phyloP scores from a whole-genome alignment of 2,329 filamentous ascomycete species.

The Orbilia javanica region DNA sequence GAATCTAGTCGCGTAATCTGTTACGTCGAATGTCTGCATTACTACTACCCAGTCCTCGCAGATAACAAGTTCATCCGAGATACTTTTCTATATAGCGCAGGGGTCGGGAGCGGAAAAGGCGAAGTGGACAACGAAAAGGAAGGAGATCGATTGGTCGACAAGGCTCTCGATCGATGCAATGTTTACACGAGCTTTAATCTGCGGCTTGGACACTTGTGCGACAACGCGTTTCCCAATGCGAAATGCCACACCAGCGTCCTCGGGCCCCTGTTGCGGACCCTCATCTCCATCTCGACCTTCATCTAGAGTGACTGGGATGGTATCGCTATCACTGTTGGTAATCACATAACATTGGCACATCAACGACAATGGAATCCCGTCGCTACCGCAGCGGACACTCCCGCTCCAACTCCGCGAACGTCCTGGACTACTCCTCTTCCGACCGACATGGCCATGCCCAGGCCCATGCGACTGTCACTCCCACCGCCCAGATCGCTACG shows the following conservation, averaged over 20 bases:
- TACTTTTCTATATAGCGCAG: not conserved
- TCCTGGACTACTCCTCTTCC: conserved; percentile 52
- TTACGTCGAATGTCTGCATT: conserved; percentile 67
- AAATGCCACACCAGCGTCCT: conserved; percentile 18
- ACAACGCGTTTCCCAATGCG: conserved; percentile 42
- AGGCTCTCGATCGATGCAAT: not conserved
- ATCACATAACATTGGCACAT: not conserved
- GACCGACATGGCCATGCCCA: conserved; percentile 44
- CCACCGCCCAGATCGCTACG: conserved; percentile 71
- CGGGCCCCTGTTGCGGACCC: not conserved
- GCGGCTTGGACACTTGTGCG: conserved; percentile 5
- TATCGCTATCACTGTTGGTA: not conserved
- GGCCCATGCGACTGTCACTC: conserved; percentile 42
- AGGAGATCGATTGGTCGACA: not conserved
- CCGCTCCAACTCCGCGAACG: conserved; percentile 55
- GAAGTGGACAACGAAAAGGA: not conserved
- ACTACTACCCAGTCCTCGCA: not conserved
- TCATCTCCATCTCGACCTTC: conserved; percentile 1
- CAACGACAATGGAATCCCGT: conserved; percentile 37
- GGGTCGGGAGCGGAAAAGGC: not conserved
- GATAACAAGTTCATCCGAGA: not conserved
- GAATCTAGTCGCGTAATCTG: conserved; percentile 79
- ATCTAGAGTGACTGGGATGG: not conserved
- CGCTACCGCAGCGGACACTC: conserved; percentile 51
- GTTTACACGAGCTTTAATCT: conserved; percentile 8